Evolutionary conservation across 345 rosid species (phyloP).

Genomic region (Brassica carinata): DNA sequence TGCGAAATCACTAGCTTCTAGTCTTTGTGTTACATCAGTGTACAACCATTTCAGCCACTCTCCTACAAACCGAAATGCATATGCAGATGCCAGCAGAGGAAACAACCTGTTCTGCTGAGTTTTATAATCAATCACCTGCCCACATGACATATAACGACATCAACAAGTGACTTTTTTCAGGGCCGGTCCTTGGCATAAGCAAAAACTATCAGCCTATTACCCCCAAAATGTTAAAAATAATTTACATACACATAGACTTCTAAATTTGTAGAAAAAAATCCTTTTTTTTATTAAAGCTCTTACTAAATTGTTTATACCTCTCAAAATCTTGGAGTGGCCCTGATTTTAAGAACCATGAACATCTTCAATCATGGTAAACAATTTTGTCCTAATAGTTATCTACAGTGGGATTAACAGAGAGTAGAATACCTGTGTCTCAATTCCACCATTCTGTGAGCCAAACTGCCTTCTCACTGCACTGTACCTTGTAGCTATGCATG

Average conservation of each 20-base stretch:
- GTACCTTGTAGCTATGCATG: conserved; percentile 88
- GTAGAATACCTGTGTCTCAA: conserved; percentile 72
- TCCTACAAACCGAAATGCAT: conserved; percentile 93
- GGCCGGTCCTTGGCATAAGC: neutral
- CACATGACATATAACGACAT: conserved; percentile 16
- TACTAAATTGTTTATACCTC: neutral
- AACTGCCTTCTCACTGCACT: conserved; percentile 93
- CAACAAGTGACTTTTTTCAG: neutral
- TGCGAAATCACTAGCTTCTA: conserved; percentile 84
- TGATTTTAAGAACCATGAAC: neutral
- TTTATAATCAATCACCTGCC: conserved; percentile 90
- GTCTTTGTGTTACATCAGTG: conserved; percentile 77
- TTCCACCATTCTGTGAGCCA: conserved; percentile 71
- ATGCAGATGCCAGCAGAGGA: conserved; percentile 94
- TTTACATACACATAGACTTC: neutral
- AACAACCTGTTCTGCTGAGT: conserved; percentile 90
- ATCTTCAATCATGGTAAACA: neutral
- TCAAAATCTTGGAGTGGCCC: neutral
- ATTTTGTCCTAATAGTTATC: conserved; percentile 1
- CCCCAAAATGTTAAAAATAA: neutral
- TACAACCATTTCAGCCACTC: conserved; percentile 93
- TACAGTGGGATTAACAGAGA: neutral
- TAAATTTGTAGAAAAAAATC: neutral
- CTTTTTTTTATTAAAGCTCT: neutral
- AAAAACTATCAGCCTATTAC: neutral